Conservation (phyloP, 2,329 filamentous ascomycete species). For the Ascomycota sp. region DNA sequence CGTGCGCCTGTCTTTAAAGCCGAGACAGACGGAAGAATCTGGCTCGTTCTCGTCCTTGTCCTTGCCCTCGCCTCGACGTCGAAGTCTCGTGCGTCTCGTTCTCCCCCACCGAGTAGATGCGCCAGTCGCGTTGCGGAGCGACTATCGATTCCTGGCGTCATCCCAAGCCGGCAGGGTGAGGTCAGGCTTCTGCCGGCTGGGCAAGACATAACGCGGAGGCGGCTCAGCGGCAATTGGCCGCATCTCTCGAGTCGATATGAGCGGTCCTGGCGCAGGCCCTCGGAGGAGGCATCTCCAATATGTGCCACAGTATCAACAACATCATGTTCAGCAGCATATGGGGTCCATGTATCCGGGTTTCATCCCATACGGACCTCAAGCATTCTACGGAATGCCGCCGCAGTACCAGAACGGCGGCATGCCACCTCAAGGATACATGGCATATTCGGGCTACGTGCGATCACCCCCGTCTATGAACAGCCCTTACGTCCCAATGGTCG, state of each 20-base stretch:
- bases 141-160: constrained; percentile 12
- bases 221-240: constrained; percentile 14
- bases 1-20: too few relatives aligned
- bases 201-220: constrained; percentile 24
- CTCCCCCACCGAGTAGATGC: constrained; percentile 6
- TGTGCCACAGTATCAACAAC: constrained; percentile 18
- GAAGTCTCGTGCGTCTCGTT: not conserved
- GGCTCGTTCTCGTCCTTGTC: not conserved
- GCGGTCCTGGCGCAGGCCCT: constrained; percentile 15
- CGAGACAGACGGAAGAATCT: too few relatives aligned
- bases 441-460: constrained; percentile 27
- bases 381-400: constrained; percentile 33
- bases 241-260: constrained; percentile 15
- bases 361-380: constrained; percentile 25
- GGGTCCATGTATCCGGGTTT: constrained; percentile 29
- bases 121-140: constrained; percentile 15
- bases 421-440: constrained; percentile 24
- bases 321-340: constrained; percentile 20
- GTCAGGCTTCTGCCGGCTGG: constrained; percentile 58
- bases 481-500: constrained; percentile 32
- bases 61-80: not conserved
- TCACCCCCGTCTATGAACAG: constrained; percentile 32
- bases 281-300: constrained; percentile 18
- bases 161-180: constrained; percentile 60
- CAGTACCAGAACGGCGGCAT: constrained; percentile 35